Base-by-base conservation (phyloP, 192 early-diverging fungal genomes). In the Linnemannia schmuckeri region DNA sequence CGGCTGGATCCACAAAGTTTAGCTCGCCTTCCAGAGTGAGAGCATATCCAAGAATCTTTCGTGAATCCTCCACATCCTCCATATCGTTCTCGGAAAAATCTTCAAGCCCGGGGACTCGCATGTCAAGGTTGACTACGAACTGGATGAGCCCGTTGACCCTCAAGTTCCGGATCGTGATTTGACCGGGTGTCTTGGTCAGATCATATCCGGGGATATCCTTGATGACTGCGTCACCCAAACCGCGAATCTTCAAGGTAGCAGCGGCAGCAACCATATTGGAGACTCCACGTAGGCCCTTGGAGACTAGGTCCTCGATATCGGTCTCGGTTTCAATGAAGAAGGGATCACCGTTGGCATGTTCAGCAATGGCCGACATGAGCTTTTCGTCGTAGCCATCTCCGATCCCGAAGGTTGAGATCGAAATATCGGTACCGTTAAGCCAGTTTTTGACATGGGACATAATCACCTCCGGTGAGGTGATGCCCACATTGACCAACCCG, bases 191-290 rank as follows among this genome's bases (percentile, higher is more conserved):
- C 10, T 68, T 69, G 52, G 75, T 73, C 71, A 73, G 30, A 68
- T 77, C 81, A 63, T 82, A 77, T 77, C 81, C 81, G 40, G 81
- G 81, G 49, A 82, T 82, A 47, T 77, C 76, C 57, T 82, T 82
- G 81, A 82, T 49, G 55, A 82, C 75, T 47, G 81, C 81, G 24
- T 82, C 81, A 44, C 81, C 81, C 81, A 82, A 77, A 6, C 81
- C 81, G 9, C 81, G 75, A 74, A 82, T 41, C 30, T 57, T 74
- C 81, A 82, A 77, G 57, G 75, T 82, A 30, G 81, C 81, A 49
- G 70, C 52, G 13, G 76, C 27, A n/a, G 81, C 81, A 63, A 82
- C 38, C 75, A 82, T 72, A 49, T 72, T 72, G 69, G 81, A 82
- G 55, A 82, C 76, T 46, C 81, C 81, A 73, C 81, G 81, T 66